Conservation (phyloP, 306 rosid genomes). For the Cicer pinnatifidum region DNA sequence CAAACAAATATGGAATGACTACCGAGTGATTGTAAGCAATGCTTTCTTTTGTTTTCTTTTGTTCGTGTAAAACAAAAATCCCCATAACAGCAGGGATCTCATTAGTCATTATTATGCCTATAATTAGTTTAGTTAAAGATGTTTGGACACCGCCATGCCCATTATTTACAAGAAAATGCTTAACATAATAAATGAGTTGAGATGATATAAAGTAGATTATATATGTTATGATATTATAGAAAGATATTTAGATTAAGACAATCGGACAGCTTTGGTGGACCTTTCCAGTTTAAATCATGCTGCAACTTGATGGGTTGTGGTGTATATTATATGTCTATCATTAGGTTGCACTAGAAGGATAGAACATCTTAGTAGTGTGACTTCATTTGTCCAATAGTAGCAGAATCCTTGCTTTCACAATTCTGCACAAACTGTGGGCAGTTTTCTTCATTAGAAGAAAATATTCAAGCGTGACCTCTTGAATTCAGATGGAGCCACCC, state of each 20-base stretch:
- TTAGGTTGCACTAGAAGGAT: slow-evolving; percentile 25
- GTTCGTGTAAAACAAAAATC: slow-evolving; percentile 9
- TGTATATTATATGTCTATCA: not conserved
- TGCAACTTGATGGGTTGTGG: slow-evolving; percentile 14
- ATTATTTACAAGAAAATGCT: slow-evolving; percentile 3
- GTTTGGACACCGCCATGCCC: not conserved
- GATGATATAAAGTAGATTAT: not conserved
- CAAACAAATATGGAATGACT: no score
- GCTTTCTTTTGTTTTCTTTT: not conserved
- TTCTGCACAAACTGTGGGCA: slow-evolving; percentile 26
- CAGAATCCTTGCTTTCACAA: slow-evolving; percentile 34
- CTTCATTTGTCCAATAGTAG: slow-evolving; percentile 22
- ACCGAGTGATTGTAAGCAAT: not conserved
- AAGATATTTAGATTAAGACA: not conserved
- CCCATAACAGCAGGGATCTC: slow-evolving; percentile 8
- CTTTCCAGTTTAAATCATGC: slow-evolving; percentile 18
- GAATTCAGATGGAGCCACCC: not conserved
- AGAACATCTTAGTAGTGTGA: not conserved
- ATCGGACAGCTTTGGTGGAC: not conserved
- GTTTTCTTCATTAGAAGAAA: not conserved
- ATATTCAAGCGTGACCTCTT: not conserved
- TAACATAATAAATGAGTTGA: not conserved
- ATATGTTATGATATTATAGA: slow-evolving; percentile 3
- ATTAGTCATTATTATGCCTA: not conserved
- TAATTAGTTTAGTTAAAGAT: not conserved